phyloP scores from a whole-genome alignment of 2,329 filamentous ascomycete species.

The Coniosporium tulheliwenetii region DNA sequence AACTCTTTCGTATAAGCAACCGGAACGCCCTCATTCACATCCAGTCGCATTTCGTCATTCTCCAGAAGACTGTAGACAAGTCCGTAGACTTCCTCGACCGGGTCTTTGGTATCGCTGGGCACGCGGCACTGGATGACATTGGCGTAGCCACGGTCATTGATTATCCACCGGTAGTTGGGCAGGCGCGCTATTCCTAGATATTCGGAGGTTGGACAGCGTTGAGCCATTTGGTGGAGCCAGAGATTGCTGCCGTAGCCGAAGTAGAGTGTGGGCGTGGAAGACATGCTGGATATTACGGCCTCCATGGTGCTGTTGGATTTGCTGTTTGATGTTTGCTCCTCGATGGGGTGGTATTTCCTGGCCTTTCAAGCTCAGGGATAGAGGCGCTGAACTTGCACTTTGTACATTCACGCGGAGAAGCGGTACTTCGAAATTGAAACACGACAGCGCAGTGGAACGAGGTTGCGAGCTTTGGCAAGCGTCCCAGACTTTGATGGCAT shows the following conservation, averaged over 20 bases:
- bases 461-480: too few relatives aligned
- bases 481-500: too few relatives aligned
- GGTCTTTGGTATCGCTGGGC: constrained; percentile 5
- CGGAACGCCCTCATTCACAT: constrained; percentile 47
- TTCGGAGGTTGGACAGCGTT: constrained; percentile 40
- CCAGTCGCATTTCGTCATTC: constrained; percentile 36
- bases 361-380: too few relatives aligned
- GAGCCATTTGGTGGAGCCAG: constrained; percentile 47
- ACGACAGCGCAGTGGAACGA: too few relatives aligned
- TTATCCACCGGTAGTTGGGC: constrained; percentile 45
- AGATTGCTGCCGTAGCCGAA: constrained; percentile 61
- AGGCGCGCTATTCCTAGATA: constrained; percentile 44
- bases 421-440: too few relatives aligned
- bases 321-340: too few relatives aligned
- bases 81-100: constrained; percentile 35
- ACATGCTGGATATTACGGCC: too few relatives aligned
- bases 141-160: constrained; percentile 51
- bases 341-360: too few relatives aligned
- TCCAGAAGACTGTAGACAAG: constrained; percentile 37
- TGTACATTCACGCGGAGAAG: too few relatives aligned
- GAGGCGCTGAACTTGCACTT: too few relatives aligned
- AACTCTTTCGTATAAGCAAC: constrained; percentile 41
- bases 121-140: constrained; percentile 36
- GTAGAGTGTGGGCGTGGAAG: constrained; percentile 30
- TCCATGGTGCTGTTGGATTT: too few relatives aligned